Percentiles rank a stretch among this genome's conserved stretches.
These are phyloP conservation scores for Neurospora sp. DNA, from an alignment of 2,329 filamentous ascomycete species.

Conservation along the genomic window DNA sequence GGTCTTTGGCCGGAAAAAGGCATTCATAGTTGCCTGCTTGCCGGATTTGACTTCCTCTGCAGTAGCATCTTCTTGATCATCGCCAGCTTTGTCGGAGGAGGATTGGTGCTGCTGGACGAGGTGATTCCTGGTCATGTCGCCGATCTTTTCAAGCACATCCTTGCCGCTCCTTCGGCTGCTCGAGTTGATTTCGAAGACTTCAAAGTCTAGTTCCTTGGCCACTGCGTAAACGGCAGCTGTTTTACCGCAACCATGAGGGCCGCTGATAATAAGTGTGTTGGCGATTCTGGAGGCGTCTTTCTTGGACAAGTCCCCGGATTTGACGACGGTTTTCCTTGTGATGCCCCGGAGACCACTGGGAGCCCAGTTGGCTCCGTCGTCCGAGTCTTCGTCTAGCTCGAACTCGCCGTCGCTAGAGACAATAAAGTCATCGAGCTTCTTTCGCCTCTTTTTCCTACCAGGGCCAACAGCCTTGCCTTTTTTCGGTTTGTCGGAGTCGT, in stretches of 20 bases:
- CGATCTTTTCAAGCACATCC: slow-evolving; percentile 84
- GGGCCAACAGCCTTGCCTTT: slow-evolving; percentile 20
- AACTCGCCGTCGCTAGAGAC: slow-evolving; percentile 70
- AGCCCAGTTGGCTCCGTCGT: slow-evolving; percentile 43
- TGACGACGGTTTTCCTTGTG: slow-evolving; percentile 45
- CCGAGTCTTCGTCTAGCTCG: slow-evolving; percentile 59
- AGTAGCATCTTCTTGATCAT: slow-evolving; percentile 34
- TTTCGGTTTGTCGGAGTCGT: slow-evolving; percentile 25
- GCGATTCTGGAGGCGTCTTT: slow-evolving; percentile 42
- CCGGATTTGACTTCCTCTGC: slow-evolving; percentile 53
- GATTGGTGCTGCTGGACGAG: slow-evolving; percentile 54
- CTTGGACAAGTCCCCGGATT: slow-evolving; percentile 27
- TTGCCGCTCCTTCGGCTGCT: slow-evolving; percentile 75
- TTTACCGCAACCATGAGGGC: slow-evolving; percentile 84
- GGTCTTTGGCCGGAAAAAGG: slow-evolving; percentile 62
- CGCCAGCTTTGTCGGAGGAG: slow-evolving; percentile 24
- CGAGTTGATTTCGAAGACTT: slow-evolving; percentile 90
- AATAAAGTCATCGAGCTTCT: slow-evolving; percentile 72
- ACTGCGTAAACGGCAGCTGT: slow-evolving; percentile 87
- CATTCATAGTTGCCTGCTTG: slow-evolving; percentile 68
- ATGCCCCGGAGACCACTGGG: slow-evolving; percentile 27
- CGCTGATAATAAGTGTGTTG: slow-evolving; percentile 82
- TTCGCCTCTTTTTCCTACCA: slow-evolving; percentile 59
- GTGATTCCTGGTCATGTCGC: slow-evolving; percentile 95
- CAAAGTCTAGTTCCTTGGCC: slow-evolving; percentile 83